phyloP scores from a whole-genome alignment of 1,284 basidiomycete genomes.

The Mixia osmundae region DNA sequence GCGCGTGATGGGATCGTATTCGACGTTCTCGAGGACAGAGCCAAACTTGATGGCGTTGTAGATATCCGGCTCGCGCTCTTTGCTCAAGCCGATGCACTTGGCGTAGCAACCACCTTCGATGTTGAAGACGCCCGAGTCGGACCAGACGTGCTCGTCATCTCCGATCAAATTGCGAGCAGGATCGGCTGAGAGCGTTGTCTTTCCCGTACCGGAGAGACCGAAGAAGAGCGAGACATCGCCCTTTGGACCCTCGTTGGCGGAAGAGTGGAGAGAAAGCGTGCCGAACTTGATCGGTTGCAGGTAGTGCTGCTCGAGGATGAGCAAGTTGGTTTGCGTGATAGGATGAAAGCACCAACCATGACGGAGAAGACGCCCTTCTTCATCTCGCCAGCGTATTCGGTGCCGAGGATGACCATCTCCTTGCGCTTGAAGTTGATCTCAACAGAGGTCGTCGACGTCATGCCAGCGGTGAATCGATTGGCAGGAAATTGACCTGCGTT shows the following conservation, averaged over 20 bases:
- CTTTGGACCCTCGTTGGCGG: conserved; percentile 79
- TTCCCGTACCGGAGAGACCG: conserved; percentile 92
- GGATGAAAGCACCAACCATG: conserved; percentile 36
- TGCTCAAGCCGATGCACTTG: conserved; percentile 89
- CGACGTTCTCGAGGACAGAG: conserved; percentile 95
- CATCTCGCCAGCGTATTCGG: conserved; percentile 78
- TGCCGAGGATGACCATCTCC: conserved; percentile 99
- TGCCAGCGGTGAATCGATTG: conserved; percentile 98
- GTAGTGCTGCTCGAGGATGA: conserved; percentile 43
- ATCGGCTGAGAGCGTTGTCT: conserved; percentile 90
- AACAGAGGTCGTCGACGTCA: conserved; percentile 95
- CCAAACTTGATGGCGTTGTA: conserved; percentile 73
- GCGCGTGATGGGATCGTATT: conserved; percentile 74
- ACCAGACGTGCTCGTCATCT: conserved; percentile 97
- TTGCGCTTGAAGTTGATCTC: conserved; percentile 99
- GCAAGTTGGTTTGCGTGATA: conserved; percentile 8
- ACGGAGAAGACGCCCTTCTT: conserved; percentile 99
- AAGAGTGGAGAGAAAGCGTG: conserved; percentile 96
- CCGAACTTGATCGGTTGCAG: conserved; percentile 97
- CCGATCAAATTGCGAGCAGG: conserved; percentile 75
- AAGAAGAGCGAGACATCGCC: conserved; percentile 97
- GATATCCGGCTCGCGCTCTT: conserved; percentile 93
- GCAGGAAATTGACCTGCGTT: conserved; percentile 99
- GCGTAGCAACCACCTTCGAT: conserved; percentile 99
- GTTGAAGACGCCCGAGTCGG: conserved; percentile 95